Evolutionary conservation across 1,139 yeast genomes (phyloP).

Genomic region (Yamadazyma spencermartinsiae): DNA sequence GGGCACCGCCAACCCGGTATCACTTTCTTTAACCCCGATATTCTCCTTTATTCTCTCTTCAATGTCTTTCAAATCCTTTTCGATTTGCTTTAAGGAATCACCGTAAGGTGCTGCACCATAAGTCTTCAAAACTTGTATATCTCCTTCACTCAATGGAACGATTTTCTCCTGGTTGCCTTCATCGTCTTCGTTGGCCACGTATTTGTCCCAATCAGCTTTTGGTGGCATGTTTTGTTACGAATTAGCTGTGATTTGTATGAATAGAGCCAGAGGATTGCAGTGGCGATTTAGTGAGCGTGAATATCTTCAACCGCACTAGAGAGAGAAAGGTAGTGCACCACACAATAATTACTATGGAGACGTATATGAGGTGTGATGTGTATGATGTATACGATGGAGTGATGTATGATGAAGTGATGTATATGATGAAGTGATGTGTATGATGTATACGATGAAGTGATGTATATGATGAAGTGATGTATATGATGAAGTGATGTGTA

Average conservation of each 20-base stretch:
- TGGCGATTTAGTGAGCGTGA: no score
- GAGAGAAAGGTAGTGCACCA: no score
- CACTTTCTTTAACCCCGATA: constrained; percentile 91
- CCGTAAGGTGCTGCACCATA: constrained; percentile 98
- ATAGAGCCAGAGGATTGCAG: no score
- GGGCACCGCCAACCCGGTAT: constrained; percentile 94
- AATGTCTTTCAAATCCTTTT: constrained; percentile 78
- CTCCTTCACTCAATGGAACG: constrained; percentile 90
- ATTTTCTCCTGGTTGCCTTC: constrained; percentile 67
- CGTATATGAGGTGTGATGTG: no score
- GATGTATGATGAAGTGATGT: neutral
- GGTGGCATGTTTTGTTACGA: constrained; percentile 58
- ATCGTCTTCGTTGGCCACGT: constrained; percentile 73
- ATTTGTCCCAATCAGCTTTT: constrained; percentile 96
- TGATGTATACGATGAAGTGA: no score
- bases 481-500: no score
- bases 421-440: neutral
- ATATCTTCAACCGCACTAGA: no score
- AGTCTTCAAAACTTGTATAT: constrained; percentile 92
- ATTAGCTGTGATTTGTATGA: neutral
- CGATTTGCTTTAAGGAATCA: constrained; percentile 72
- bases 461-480: no score
- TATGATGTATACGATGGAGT: no score
- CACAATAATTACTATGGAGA: no score
- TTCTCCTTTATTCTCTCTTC: constrained; percentile 89